Evolutionary conservation across 257 asterid genomes (phyloP), one percentile per base, ranked within the genome.

Genomic region (Handroanthus guayacan): DNA sequence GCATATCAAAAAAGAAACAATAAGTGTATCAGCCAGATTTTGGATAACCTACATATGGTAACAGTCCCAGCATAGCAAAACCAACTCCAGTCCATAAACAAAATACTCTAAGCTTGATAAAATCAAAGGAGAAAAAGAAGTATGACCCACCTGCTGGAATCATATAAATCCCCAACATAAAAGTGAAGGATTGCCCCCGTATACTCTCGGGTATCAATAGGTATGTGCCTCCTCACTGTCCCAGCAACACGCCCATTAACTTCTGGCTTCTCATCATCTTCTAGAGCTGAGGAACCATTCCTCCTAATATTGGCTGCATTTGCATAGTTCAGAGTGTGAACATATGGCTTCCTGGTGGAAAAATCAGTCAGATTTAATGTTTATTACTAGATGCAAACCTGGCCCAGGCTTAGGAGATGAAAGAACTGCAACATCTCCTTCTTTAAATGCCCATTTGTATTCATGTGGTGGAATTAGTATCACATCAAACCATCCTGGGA

Each of bases 381-480:
- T 73, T 43, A 68, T 57, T 10, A 69, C 17, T 25, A 62, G 51
- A 71, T 44, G 39, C 62, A 68, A 60, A 95, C 99, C 98, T 81
- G 97, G 80, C 80, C 95, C 98, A 75, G 99, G 99, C 79, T 79
- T 89, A 20, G 97, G 92, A 64, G 98, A 83, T 69, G 99, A 95
- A 67, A 95, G 92, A 84, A 95, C 98, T 55, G 99, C 99, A 63
- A 95, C 99, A 70, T 95, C 99, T 47, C 99, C 99, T 78, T 95
- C 99, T 83, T 95, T 95, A 82, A 95, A 95, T 43, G 89, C 81
- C 99, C 97, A 95, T 80, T 90, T 93, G 86, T 83, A 62, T 76
- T 93, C 97, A 66, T 84, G 83, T 18, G 89, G 88, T 39, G 98
- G 97, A 78, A 75, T 63, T 55, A 95, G 82, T 79, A 91, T 87